Evolutionary conservation across 371 early-diverging fungal genomes (phyloP), one percentile per base, ranked within the genome.

Genomic region (Ordospora colligata): DNA sequence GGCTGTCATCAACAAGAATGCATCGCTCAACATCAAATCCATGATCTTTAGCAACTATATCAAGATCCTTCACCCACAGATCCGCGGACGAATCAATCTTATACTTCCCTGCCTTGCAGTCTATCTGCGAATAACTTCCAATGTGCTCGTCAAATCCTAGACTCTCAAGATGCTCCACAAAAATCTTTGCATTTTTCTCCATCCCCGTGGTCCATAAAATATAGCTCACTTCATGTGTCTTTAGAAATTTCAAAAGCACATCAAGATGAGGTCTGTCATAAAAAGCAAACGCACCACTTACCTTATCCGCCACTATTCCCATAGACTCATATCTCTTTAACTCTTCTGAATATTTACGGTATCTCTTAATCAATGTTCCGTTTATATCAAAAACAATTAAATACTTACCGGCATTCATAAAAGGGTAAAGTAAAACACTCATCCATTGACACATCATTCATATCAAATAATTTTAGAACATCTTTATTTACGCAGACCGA

Each of bases 201-300:
- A 79, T 68, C 0, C 78, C 78, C 7, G 79, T 82, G 0, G 82
- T 76, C 82, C 82, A 82, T 7, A 82, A 63, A 4, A 80, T 53
- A 54, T 82, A 82, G 9, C 52, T 27, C 11, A 80, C 32, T 5
- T 67, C 46, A 47, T 82, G 54, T 0, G 17, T 17, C 37, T 75
- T 58, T 42, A 82, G 58, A 73, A 65, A 82, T 1, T 68, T 22
- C 19, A 64, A 22, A 7, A 82, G 53, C 40, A 74, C 14, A 1
- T 62, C 62, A 17, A 79, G 32, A 53, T 75, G 65, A 9, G 77
- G 82, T 37, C 82, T 62, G 19, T 79, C 17, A 42, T 77, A 75
- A 27, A 81, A 27, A 23, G 69, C 37, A 52, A 74, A 66, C 4
- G 25, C 45, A 9, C 43, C 21, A 14, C 27, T 32, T 19, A 52